A percentile compares a stretch with the other conserved stretches of the same genome.
These are phyloP conservation scores for Lecanicillium sp. DNA, from an alignment of 2,329 filamentous ascomycete species.

Conservation along the genomic window DNA sequence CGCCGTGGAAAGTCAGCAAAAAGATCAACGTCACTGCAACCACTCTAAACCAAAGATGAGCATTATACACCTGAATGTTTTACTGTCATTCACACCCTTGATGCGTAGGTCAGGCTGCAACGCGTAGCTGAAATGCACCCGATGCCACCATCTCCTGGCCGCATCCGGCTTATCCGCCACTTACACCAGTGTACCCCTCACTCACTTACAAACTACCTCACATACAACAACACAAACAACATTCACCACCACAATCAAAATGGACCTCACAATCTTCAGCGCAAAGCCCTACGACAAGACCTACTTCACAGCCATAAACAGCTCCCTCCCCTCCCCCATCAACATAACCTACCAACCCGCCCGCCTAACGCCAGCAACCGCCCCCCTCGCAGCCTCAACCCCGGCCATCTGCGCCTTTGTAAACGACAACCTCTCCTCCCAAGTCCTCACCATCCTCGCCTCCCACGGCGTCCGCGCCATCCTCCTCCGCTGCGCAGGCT, in stretches of 20 bases:
- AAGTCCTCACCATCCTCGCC: conserved; percentile 43
- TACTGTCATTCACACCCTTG: no score
- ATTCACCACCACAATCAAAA: conserved; percentile 16
- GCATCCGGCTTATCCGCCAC: no score
- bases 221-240: no score
- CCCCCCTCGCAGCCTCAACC: conserved; percentile 40
- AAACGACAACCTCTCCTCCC: conserved; percentile 48
- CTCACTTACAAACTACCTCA: no score
- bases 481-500: conserved; percentile 59
- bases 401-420: conserved; percentile 60
- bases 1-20: no score
- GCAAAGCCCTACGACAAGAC: conserved; percentile 54
- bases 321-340: conserved; percentile 26
- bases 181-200: no score
- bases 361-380: conserved; percentile 46
- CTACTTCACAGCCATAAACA: conserved; percentile 38
- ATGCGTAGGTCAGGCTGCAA: no score
- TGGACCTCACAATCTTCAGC: conserved; percentile 57
- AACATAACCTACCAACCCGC: conserved; percentile 51
- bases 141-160: no score
- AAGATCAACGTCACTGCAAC: no score
- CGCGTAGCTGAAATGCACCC: no score
- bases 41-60: no score
- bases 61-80: no score
- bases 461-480: conserved; percentile 45